Conservation (phyloP, 1,284 basidiomycete genomes). For the Volvariella volvacea region DNA sequence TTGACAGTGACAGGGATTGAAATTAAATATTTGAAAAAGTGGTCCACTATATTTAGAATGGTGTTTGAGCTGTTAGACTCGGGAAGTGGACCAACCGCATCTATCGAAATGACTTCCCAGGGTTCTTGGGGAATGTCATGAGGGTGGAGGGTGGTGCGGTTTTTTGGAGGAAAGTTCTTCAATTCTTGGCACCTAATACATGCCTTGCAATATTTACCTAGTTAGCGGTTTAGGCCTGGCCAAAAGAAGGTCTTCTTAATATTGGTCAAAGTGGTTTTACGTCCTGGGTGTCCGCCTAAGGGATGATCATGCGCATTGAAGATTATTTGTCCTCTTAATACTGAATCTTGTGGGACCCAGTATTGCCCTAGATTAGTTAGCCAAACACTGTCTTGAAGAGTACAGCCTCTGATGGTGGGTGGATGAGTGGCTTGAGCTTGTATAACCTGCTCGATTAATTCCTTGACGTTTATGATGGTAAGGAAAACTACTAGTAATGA, state of each 20-base stretch:
- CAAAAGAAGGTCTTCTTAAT: no score
- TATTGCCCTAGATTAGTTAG: no score
- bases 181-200: neutral
- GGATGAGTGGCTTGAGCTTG: no score
- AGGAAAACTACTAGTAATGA: no score
- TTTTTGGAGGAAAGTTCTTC: neutral
- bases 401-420: no score
- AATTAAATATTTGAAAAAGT: neutral
- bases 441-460: no score
- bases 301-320: neutral
- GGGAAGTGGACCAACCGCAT: neutral
- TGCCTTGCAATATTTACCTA: neutral
- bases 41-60: neutral
- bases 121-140: conserved; percentile 1
- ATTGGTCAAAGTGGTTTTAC: neutral
- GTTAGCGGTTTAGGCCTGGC: neutral
- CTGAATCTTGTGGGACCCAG: no score
- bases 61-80: neutral
- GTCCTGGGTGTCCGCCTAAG: neutral
- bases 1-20: neutral
- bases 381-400: no score
- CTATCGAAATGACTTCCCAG: neutral
- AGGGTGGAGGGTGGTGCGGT: neutral
- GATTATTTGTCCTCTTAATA: neutral
- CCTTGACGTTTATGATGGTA: no score